phyloP scores from a whole-genome alignment of 108 stramenopile species.

The Skeletonema marinoi region DNA sequence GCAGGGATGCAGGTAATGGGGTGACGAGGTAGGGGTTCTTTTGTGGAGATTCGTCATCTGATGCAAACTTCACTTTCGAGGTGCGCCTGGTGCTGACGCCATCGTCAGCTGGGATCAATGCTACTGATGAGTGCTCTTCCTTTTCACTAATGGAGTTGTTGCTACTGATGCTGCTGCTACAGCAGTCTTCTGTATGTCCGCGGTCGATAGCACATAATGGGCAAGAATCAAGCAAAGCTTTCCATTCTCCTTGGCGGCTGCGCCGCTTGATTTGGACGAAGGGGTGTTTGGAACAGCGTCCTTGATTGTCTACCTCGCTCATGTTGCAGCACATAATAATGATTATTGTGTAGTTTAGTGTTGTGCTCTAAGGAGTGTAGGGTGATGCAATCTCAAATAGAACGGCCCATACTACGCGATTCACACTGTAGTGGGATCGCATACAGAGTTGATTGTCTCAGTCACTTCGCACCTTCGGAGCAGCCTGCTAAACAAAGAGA shows the following conservation, averaged over 20 bases:
- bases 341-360: neutral
- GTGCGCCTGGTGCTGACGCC: neutral
- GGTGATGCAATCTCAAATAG: too few relatives aligned
- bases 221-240: slow-evolving; percentile 24
- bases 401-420: too few relatives aligned
- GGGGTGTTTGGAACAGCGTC: slow-evolving; percentile 21
- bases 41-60: neutral
- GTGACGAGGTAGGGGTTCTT: slow-evolving; percentile 12
- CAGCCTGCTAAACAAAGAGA: too few relatives aligned
- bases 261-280: slow-evolving; percentile 35
- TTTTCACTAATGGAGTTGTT: neutral
- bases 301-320: slow-evolving; percentile 14
- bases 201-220: slow-evolving; percentile 24
- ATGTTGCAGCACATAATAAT: neutral
- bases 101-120: neutral
- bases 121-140: neutral
- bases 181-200: neutral
- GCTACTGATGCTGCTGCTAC: neutral
- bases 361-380: too few relatives aligned
- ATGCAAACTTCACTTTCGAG: slow-evolving; percentile 18
- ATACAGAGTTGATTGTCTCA: too few relatives aligned
- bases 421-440: too few relatives aligned
- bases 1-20: neutral
- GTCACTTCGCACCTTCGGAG: too few relatives aligned
- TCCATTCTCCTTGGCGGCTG: slow-evolving; percentile 28